Evolutionary conservation across 1,284 basidiomycete genomes (phyloP).

Genomic region (Somion occarium): DNA sequence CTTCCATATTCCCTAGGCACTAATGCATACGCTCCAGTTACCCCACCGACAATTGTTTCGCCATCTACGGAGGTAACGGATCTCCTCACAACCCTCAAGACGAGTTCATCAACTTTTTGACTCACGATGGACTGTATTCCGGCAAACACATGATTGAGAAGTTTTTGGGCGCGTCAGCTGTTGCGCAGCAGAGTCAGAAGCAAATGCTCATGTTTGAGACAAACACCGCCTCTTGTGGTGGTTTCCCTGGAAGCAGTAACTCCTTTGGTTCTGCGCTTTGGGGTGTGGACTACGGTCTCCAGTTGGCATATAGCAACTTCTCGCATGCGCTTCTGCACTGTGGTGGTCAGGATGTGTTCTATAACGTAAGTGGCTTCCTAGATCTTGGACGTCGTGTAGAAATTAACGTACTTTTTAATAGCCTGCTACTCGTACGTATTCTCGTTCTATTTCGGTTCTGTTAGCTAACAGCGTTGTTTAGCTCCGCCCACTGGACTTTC

Average conservation of each 20-base stretch:
- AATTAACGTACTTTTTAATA: slow-evolving; percentile 7
- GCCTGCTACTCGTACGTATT: slow-evolving; percentile 42
- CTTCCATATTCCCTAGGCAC: background rate
- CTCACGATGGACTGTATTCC: slow-evolving; percentile 38
- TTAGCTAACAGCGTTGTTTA: slow-evolving; percentile 18
- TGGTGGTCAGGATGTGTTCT: slow-evolving; percentile 63
- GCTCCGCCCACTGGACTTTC: slow-evolving; percentile 61
- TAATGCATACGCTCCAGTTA: slow-evolving; percentile 33
- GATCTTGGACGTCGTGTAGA: background rate
- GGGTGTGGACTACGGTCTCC: slow-evolving; percentile 34
- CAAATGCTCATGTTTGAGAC: slow-evolving; percentile 71
- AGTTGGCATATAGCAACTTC: slow-evolving; percentile 53
- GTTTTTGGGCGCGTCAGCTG: slow-evolving; percentile 44
- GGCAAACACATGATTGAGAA: slow-evolving; percentile 38
- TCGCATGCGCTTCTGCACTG: slow-evolving; percentile 55
- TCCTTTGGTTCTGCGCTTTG: slow-evolving; percentile 48
- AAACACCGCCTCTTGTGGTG: slow-evolving; percentile 80
- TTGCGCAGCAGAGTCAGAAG: slow-evolving; percentile 39
- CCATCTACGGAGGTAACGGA: slow-evolving; percentile 26
- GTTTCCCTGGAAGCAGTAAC: slow-evolving; percentile 72
- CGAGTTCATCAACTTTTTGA: slow-evolving; percentile 53
- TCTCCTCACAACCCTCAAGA: slow-evolving; percentile 39
- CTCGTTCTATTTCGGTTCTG: slow-evolving; percentile 9
- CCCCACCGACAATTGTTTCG: slow-evolving; percentile 38
- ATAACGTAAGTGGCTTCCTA: slow-evolving; percentile 45